Percentiles rank a stretch among this genome's conserved stretches.
Evolutionary conservation across 129 eudicot species (phyloP).

Genomic region (Tanacetum coccineum): DNA sequence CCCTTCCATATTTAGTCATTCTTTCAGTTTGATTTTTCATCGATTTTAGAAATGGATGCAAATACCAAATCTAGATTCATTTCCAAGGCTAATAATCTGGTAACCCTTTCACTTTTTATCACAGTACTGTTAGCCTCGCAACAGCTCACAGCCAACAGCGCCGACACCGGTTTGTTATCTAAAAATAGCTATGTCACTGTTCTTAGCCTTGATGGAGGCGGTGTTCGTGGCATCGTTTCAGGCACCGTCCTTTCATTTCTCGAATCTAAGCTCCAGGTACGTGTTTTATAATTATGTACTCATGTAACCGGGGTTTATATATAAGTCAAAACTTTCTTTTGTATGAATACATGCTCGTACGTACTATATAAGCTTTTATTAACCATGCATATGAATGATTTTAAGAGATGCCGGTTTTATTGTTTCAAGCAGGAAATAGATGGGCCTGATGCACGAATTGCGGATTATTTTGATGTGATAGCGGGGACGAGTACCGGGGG

Average conservation of each 20-base stretch:
- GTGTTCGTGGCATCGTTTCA: constrained; percentile 68
- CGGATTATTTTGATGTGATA: constrained; percentile 79
- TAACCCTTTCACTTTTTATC: constrained; percentile 23
- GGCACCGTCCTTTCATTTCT: constrained; percentile 63
- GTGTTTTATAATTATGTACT: not conserved
- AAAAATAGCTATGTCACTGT: constrained; percentile 45
- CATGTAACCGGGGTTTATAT: too few relatives aligned
- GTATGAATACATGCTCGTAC: not conserved
- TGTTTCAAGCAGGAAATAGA: constrained; percentile 51
- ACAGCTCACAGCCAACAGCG: constrained; percentile 6
- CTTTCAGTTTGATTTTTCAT: not conserved
- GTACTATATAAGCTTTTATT: not conserved
- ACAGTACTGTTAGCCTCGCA: constrained; percentile 10
- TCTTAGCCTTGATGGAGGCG: constrained; percentile 75
- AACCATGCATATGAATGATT: too few relatives aligned
- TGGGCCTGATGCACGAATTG: constrained; percentile 62
- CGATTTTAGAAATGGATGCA: not conserved
- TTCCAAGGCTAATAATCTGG: constrained; percentile 1
- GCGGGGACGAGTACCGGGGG: constrained; percentile 88
- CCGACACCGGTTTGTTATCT: constrained; percentile 5
- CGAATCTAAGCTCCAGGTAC: constrained; percentile 73
- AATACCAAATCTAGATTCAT: constrained; percentile 6
- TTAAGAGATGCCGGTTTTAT: too few relatives aligned
- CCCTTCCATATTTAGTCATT: not conserved
- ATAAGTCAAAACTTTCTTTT: not conserved